Evolutionary conservation across 768 basidiomycete species (phyloP).

Genomic region (Mycena sanguinolenta): DNA sequence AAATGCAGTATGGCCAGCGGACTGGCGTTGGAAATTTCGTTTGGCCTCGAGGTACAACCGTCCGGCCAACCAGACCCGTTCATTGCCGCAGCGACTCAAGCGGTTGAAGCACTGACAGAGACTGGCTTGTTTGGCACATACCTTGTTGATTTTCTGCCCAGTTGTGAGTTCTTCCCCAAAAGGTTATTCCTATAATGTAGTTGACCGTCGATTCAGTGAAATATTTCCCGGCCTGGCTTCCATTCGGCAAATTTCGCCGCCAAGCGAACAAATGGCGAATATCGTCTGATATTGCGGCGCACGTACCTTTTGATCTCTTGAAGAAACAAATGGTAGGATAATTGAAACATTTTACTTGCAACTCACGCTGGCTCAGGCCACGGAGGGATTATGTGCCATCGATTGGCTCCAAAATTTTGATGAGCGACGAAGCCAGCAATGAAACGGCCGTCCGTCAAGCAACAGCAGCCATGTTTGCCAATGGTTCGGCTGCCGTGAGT

Average conservation of each 20-base stretch:
- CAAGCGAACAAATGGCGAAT: constrained; percentile 29
- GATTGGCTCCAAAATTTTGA: constrained; percentile 21
- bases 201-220: constrained; percentile 3
- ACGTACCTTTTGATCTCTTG: constrained; percentile 27
- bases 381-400: constrained; percentile 25
- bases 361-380: constrained; percentile 14
- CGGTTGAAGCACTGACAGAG: constrained; percentile 33
- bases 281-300: constrained; percentile 26
- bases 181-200: not conserved
- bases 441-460: constrained; percentile 27
- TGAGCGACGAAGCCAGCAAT: constrained; percentile 2
- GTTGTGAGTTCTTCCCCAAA: constrained; percentile 1
- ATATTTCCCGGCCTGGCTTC: constrained; percentile 30
- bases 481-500: constrained; percentile 31
- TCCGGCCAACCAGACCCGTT: constrained; percentile 38
- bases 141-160: constrained; percentile 40
- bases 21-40: constrained; percentile 33
- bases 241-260: constrained; percentile 18
- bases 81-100: constrained; percentile 36
- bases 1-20: constrained; percentile 35
- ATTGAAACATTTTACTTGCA: not conserved
- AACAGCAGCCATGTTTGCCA: constrained; percentile 29
- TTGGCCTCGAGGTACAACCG: constrained; percentile 39
- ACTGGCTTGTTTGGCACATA: constrained; percentile 38
- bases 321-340: constrained; percentile 16